These are phyloP conservation scores for Xeromyces bisporus DNA, from an alignment of 495 filamentous ascomycete species.

Conservation along the genomic window DNA sequence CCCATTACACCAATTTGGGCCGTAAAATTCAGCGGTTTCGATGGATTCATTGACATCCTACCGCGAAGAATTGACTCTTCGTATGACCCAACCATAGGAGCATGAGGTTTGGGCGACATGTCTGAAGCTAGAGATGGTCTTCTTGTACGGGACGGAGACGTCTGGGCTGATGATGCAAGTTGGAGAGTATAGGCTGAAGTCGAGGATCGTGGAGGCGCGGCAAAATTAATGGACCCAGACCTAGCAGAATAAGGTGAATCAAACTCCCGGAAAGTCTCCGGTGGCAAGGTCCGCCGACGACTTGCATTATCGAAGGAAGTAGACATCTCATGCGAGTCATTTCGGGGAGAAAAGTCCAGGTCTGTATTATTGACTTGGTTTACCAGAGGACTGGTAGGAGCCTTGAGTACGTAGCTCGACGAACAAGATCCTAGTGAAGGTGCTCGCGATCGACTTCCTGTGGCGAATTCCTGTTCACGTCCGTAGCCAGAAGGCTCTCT, in stretches of 20 bases:
- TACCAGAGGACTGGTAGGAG: slow-evolving; percentile 82
- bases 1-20: slow-evolving; percentile 93
- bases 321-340: slow-evolving; percentile 14
- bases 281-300: slow-evolving; percentile 44
- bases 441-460: slow-evolving; percentile 24
- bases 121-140: slow-evolving; percentile 63
- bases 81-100: slow-evolving; percentile 93
- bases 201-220: slow-evolving; percentile 42
- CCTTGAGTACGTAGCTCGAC: slow-evolving; percentile 68
- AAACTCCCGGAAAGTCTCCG: slow-evolving; percentile 32
- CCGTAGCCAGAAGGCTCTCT: slow-evolving; percentile 6
- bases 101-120: slow-evolving; percentile 59
- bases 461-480: slow-evolving; percentile 5
- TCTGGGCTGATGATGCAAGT: slow-evolving; percentile 41
- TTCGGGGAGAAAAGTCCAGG: slow-evolving; percentile 42
- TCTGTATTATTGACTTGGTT: slow-evolving; percentile 82
- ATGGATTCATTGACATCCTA: slow-evolving; percentile 93
- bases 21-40: slow-evolving; percentile 80
- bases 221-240: slow-evolving; percentile 6
- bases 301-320: slow-evolving; percentile 29
- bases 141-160: slow-evolving; percentile 39
- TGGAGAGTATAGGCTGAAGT: slow-evolving; percentile 43
- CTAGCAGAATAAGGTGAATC: slow-evolving; percentile 18
- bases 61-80: slow-evolving; percentile 92
- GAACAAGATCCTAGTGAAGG: slow-evolving; percentile 62